Percentiles rank a stretch among this genome's conserved stretches.
These are phyloP conservation scores for Lophiotrema nucula DNA, from an alignment of 495 filamentous ascomycete species.

Conservation along the genomic window DNA sequence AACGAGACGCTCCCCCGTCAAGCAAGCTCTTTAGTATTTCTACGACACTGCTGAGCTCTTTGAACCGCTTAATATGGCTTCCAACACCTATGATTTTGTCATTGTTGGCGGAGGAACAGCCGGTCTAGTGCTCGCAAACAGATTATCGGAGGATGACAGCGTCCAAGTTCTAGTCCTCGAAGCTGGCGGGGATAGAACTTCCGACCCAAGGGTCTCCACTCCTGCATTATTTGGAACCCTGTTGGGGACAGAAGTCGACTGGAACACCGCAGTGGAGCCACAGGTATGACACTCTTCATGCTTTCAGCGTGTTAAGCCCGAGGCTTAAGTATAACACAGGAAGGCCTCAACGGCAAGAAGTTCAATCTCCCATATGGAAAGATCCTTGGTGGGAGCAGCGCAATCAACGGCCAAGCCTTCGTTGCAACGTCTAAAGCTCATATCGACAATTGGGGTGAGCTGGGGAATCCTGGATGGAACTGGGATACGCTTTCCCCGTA, in stretches of 20 bases:
- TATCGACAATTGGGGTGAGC: slow-evolving; percentile 25
- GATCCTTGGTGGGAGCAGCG: slow-evolving; percentile 10
- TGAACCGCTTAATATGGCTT: too few relatives aligned
- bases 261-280: neutral
- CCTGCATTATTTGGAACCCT: neutral
- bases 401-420: slow-evolving; percentile 2
- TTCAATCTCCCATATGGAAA: neutral
- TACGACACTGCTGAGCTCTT: too few relatives aligned
- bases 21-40: too few relatives aligned
- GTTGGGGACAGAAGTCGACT: neutral
- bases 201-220: neutral
- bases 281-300: neutral
- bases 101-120: slow-evolving; percentile 29
- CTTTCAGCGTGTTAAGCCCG: slow-evolving; percentile 1
- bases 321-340: neutral
- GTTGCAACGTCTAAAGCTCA: neutral
- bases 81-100: too few relatives aligned
- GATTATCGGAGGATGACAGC: slow-evolving; percentile 9
- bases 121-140: slow-evolving; percentile 14
- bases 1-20: too few relatives aligned
- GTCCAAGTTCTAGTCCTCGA: slow-evolving; percentile 10
- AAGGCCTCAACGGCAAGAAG: neutral
- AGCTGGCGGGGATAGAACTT: slow-evolving; percentile 7
- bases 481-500: slow-evolving; percentile 33
- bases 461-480: slow-evolving; percentile 32